phyloP scores from a whole-genome alignment of 345 rosid genomes.

The Iberis pinnata region DNA sequence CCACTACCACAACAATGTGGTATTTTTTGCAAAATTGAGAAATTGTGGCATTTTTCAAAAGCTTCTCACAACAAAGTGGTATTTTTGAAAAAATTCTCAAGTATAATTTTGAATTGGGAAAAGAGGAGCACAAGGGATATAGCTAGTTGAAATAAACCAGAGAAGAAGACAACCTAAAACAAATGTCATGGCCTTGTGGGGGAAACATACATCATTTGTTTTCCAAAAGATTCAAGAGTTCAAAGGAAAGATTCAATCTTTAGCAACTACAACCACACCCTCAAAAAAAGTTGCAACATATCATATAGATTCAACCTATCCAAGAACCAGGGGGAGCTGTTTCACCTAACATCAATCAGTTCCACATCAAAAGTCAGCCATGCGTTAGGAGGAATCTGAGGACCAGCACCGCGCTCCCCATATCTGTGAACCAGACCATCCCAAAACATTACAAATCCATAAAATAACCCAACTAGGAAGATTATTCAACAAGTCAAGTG shows the following conservation, averaged over 20 bases:
- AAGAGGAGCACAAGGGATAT: too few relatives aligned
- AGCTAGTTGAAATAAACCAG: neutral
- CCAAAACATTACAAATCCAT: too few relatives aligned
- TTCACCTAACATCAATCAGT: constrained; percentile 40
- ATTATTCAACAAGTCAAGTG: neutral
- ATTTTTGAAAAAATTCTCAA: too few relatives aligned
- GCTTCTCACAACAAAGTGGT: too few relatives aligned
- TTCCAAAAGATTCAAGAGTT: neutral
- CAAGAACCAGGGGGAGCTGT: neutral
- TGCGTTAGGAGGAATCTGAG: constrained; percentile 46
- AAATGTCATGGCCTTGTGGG: neutral
- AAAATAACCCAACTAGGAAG: neutral
- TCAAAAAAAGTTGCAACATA: neutral
- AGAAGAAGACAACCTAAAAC: too few relatives aligned
- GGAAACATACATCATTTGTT: too few relatives aligned
- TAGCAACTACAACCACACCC: constrained; percentile 9
- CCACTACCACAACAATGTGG: too few relatives aligned
- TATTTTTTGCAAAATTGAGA: too few relatives aligned
- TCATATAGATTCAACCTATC: neutral
- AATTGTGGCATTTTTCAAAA: too few relatives aligned
- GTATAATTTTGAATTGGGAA: too few relatives aligned
- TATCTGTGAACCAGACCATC: constrained; percentile 34
- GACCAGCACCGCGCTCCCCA: constrained; percentile 41
- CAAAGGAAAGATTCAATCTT: neutral
- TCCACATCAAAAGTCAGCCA: constrained; percentile 67